A percentile compares a stretch with the other conserved stretches of the same genome.
Conservation (phyloP, 495 filamentous ascomycete species). For the Trichodelitschia bisporula region DNA sequence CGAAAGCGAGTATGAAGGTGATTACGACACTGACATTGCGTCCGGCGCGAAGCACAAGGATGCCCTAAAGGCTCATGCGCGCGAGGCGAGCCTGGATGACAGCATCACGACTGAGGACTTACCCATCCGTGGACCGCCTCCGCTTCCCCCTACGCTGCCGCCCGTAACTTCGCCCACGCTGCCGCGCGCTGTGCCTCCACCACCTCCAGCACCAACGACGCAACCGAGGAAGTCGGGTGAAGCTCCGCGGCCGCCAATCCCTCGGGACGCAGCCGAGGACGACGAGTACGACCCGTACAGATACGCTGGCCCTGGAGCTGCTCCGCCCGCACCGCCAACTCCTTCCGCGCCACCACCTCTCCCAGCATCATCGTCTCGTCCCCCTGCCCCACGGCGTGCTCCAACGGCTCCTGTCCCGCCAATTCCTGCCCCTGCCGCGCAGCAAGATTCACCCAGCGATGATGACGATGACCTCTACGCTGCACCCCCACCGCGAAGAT, state of each 20-base stretch:
- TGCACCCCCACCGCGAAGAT: constrained; percentile 13
- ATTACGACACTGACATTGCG: constrained; percentile 95
- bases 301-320: constrained; percentile 8
- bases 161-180: constrained; percentile 7
- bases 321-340: too few relatives aligned
- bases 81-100: constrained; percentile 47
- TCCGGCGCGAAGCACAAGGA: constrained; percentile 76
- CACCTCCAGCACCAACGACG: constrained; percentile 10
- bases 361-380: constrained; percentile 5
- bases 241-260: constrained; percentile 13
- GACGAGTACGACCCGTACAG: constrained; percentile 18
- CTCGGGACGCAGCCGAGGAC: constrained; percentile 6
- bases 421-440: background rate
- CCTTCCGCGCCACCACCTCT: too few relatives aligned
- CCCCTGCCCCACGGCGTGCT: constrained; percentile 4
- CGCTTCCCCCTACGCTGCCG: constrained; percentile 4
- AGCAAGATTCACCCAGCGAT: background rate
- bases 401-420: constrained; percentile 4
- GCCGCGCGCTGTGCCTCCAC: constrained; percentile 15
- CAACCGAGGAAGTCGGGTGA: constrained; percentile 12
- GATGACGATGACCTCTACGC: constrained; percentile 14
- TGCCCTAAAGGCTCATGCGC: constrained; percentile 60
- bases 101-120: constrained; percentile 26
- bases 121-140: constrained; percentile 16
- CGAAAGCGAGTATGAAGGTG: constrained; percentile 88